Conservation (phyloP, 352 stramenopile species). For the Saprolegnia parasitica region DNA sequence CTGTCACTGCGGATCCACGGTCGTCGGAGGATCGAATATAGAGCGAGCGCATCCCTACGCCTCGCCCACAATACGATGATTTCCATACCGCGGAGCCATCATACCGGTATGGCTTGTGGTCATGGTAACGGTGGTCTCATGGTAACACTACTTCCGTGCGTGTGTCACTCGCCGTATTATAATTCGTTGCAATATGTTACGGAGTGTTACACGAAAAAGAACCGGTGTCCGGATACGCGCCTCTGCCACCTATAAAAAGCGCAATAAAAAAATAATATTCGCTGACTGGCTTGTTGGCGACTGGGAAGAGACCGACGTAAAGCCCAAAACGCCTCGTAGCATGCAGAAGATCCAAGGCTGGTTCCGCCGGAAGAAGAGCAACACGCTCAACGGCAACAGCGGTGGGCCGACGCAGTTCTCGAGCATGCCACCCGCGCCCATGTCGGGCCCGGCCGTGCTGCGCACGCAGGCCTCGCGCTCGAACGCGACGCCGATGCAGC, state of each 20-base stretch:
- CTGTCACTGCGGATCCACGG: too few relatives aligned
- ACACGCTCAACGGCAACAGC: not conserved
- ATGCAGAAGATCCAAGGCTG: constrained; percentile 29
- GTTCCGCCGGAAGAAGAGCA: constrained; percentile 29
- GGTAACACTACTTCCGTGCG: not conserved
- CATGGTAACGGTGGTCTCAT: too few relatives aligned
- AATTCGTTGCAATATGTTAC: not conserved
- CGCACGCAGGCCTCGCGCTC: constrained; percentile 7
- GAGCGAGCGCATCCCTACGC: too few relatives aligned
- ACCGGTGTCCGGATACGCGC: not conserved
- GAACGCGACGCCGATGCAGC: constrained; percentile 4
- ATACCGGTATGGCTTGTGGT: too few relatives aligned
- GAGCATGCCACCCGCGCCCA: constrained; percentile 1
- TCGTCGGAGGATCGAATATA: too few relatives aligned
- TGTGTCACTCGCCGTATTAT: not conserved
- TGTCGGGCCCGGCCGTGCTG: not conserved
- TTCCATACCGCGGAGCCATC: too few relatives aligned
- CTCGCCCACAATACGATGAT: too few relatives aligned
- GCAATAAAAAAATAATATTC: not conserved
- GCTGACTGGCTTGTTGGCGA: constrained; percentile 16
- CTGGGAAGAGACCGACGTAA: constrained; percentile 14
- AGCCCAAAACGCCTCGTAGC: not conserved
- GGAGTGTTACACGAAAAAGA: not conserved
- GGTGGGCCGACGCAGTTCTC: constrained; percentile 8
- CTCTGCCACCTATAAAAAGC: not conserved